Percentiles rank a stretch among this genome's conserved stretches.
These are phyloP conservation scores for Phtheirospermum japonicum DNA, from an alignment of 257 asterid species.

Conservation along the genomic window DNA sequence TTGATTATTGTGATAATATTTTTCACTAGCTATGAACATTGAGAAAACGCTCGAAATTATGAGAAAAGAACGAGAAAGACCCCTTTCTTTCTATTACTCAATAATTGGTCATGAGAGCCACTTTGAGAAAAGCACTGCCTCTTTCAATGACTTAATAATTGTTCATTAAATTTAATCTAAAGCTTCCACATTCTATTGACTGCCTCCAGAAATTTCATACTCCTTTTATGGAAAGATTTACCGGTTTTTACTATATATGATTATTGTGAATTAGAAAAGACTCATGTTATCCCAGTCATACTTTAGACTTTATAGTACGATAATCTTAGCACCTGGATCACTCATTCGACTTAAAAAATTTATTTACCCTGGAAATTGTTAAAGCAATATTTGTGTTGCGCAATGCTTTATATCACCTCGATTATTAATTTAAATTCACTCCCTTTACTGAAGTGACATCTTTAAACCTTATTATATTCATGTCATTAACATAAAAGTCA, in stretches of 20 bases:
- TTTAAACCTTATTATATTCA: neutral
- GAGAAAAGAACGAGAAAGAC: neutral
- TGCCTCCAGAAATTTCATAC: neutral
- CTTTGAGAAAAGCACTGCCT: neutral
- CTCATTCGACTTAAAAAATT: neutral
- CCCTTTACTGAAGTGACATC: neutral
- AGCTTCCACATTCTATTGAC: neutral
- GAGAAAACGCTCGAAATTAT: no score
- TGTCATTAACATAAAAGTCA: neutral
- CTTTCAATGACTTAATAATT: conserved; percentile 2
- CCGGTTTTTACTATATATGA: neutral
- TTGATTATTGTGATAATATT: no score
- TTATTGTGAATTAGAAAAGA: no score
- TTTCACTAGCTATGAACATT: no score
- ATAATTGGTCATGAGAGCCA: neutral
- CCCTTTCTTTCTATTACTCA: neutral
- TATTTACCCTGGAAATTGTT: neutral
- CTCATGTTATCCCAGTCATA: no score
- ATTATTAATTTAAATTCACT: neutral
- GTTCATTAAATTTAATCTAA: neutral
- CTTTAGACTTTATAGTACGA: no score
- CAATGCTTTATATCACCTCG: no score
- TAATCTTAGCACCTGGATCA: neutral
- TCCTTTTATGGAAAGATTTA: neutral
- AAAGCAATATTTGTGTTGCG: neutral